phyloP scores from a whole-genome alignment of 371 early-diverging fungal genomes.

The Quaeritorhiza haematococci region DNA sequence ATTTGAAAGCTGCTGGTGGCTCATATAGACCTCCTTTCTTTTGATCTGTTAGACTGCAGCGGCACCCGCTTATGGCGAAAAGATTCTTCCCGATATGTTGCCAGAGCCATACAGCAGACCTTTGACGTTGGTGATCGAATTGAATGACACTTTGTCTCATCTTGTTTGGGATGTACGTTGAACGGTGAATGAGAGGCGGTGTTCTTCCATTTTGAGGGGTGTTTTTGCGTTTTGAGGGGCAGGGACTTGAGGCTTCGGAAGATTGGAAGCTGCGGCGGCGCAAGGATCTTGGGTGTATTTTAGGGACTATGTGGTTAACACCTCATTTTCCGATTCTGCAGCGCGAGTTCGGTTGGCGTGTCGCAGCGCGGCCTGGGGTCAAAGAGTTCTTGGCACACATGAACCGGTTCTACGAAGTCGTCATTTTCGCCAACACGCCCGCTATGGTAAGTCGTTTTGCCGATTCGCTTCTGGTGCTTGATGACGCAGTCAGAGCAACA shows the following conservation, averaged over 20 bases:
- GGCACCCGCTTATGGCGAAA: conserved; percentile 37
- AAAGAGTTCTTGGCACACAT: conserved; percentile 90
- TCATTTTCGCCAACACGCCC: conserved; percentile 85
- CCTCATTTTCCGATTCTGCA: conserved; percentile 13
- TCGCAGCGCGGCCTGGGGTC: conserved; percentile 90
- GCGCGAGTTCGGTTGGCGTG: conserved; percentile 88
- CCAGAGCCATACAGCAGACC: conserved; percentile 74
- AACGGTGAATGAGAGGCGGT: neutral
- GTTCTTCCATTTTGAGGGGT: too few relatives aligned
- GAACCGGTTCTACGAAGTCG: conserved; percentile 88
- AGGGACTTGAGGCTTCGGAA: too few relatives aligned
- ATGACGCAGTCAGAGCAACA: conserved; percentile 17
- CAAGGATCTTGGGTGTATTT: too few relatives aligned
- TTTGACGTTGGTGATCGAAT: conserved; percentile 86
- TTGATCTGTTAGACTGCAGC: neutral
- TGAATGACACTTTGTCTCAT: conserved; percentile 89
- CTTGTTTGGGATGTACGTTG: conserved; percentile 82
- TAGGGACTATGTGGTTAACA: too few relatives aligned
- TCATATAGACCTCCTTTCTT: too few relatives aligned
- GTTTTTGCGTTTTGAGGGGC: too few relatives aligned
- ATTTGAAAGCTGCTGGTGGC: too few relatives aligned
- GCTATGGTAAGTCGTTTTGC: conserved; percentile 39
- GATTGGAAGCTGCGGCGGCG: too few relatives aligned
- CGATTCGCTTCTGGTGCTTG: conserved; percentile 1
- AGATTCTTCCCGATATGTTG: conserved; percentile 84